A percentile compares a stretch with the other conserved stretches of the same genome.
Conservation (phyloP, 2,329 filamentous ascomycete species). For the Raffaelea arxii region DNA sequence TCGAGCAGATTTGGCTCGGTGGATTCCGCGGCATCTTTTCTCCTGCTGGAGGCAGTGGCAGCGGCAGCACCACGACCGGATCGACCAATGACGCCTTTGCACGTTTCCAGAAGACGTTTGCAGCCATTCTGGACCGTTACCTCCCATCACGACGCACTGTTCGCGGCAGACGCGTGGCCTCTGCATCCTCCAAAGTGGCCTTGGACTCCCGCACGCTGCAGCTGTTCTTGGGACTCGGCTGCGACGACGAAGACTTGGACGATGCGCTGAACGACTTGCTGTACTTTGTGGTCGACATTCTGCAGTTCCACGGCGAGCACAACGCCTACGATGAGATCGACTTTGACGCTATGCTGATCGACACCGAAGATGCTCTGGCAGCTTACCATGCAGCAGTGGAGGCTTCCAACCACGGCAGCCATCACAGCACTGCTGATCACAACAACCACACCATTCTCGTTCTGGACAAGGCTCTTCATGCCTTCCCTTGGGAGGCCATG, state of each 20-base stretch:
- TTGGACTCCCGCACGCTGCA: conserved; percentile 62
- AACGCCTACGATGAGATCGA: conserved; percentile 98
- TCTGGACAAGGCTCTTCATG: conserved; percentile 81
- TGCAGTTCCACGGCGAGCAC: conserved; percentile 91
- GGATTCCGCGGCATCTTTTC: conserved; percentile 95
- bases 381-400: conserved; percentile 57
- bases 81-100: conserved; percentile 55
- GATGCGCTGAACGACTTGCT: conserved; percentile 85
- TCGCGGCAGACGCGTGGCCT: conserved; percentile 37
- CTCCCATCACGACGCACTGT: conserved; percentile 70
- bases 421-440: conserved; percentile 27
- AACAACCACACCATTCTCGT: conserved; percentile 71
- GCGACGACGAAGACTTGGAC: conserved; percentile 66
- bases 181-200: conserved; percentile 25
- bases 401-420: conserved; percentile 15
- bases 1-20: conserved; percentile 90
- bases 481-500: conserved; percentile 92
- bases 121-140: conserved; percentile 70
- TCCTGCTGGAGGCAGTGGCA: too few relatives aligned
- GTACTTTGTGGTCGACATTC: conserved; percentile 91
- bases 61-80: too few relatives aligned
- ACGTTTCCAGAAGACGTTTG: conserved; percentile 68
- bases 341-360: conserved; percentile 83
- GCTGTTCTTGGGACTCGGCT: conserved; percentile 77
- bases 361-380: conserved; percentile 74